Conservation (phyloP, 257 asterid species). For the Lithospermum erythrorhizon region DNA sequence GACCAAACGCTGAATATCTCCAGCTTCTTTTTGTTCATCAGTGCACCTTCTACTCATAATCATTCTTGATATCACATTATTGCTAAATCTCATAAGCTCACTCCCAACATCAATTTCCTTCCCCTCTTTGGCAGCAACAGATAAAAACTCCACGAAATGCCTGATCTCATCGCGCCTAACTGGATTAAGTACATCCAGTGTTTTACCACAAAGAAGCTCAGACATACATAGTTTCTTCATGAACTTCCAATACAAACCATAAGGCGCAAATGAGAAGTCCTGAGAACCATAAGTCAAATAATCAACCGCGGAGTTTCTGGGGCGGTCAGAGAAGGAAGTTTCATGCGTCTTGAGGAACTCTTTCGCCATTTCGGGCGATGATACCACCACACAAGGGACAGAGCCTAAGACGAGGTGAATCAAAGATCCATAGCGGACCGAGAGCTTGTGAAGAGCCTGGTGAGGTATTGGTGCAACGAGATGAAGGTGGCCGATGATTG, state of each 20-base stretch:
- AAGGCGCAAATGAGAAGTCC: conserved; percentile 64
- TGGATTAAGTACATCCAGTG: conserved; percentile 44
- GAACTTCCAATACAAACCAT: conserved; percentile 64
- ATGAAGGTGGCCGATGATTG: conserved; percentile 69
- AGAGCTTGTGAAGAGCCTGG: conserved; percentile 57
- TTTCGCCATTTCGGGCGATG: conserved; percentile 50
- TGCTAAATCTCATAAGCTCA: conserved; percentile 42
- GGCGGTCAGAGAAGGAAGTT: conserved; percentile 35
- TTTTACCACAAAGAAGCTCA: conserved; percentile 54
- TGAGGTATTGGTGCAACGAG: conserved; percentile 69
- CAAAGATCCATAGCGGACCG: conserved; percentile 40
- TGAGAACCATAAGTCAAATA: conserved; percentile 58
- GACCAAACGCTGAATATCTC: conserved; percentile 34
- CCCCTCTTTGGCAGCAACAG: conserved; percentile 19
- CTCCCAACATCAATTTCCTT: conserved; percentile 37
- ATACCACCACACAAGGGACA: conserved; percentile 50
- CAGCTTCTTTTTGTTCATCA: conserved; percentile 38
- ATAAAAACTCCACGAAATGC: conserved; percentile 17
- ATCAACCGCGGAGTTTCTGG: conserved; percentile 37
- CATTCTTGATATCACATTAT: conserved; percentile 60
- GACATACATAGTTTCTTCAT: conserved; percentile 76
- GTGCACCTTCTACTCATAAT: conserved; percentile 52
- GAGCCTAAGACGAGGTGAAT: conserved; percentile 50
- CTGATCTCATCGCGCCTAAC: conserved; percentile 38
- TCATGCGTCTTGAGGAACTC: conserved; percentile 62